A percentile compares a stretch with the other conserved stretches of the same genome.
Evolutionary conservation across 1,284 basidiomycete species (phyloP).

Genomic region (Phylloboletellus chloephorus): DNA sequence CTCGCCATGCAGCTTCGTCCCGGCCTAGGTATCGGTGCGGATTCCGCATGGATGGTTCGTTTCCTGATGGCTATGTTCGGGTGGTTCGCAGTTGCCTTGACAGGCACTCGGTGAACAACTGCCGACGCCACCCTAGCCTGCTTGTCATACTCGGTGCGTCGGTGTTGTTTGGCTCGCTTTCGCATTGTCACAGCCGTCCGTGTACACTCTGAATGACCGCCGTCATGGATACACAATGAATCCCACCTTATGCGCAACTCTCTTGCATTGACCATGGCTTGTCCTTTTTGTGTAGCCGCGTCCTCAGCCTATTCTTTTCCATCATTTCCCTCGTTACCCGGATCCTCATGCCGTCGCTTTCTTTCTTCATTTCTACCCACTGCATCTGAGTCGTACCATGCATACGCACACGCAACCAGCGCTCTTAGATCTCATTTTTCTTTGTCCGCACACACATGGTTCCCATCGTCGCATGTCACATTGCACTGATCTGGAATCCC

Average conservation of each 20-base stretch:
- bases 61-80: constrained; percentile 75
- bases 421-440: constrained; percentile 1
- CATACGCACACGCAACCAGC: constrained; percentile 5
- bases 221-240: constrained; percentile 8
- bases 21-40: constrained; percentile 59
- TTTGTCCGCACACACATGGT: constrained; percentile 1
- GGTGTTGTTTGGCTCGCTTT: constrained; percentile 1
- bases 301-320: not conserved
- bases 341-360: not conserved
- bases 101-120: constrained; percentile 18
- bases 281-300: not conserved
- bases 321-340: not conserved
- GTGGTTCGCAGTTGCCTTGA: constrained; percentile 54
- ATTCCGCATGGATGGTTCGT: constrained; percentile 71
- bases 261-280: constrained; percentile 4
- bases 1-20: constrained; percentile 72
- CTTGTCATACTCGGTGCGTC: constrained; percentile 1
- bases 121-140: not conserved
- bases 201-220: constrained; percentile 9
- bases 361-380: not conserved
- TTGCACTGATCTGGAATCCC: not conserved
- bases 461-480: constrained; percentile 2
- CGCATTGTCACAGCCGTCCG: not conserved
- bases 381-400: constrained; percentile 2
- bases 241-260: constrained; percentile 8